Conservation (phyloP, 2,329 filamentous ascomycete species). For the Penicillium oxalicum region DNA sequence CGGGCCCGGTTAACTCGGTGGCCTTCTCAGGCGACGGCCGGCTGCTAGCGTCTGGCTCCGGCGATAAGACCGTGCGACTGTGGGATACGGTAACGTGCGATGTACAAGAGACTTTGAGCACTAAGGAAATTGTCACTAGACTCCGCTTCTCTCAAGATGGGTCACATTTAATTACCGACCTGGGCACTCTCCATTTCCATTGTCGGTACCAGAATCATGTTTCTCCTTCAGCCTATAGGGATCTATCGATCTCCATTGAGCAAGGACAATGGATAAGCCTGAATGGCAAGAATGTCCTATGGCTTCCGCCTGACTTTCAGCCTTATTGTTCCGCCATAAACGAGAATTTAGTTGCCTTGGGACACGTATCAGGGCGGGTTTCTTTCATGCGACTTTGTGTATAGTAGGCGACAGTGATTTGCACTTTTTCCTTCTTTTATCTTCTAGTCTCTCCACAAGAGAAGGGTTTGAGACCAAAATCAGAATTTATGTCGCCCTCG, state of each 20-base stretch:
- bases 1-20: background rate
- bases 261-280: slow-evolving; percentile 10
- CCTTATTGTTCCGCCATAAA: slow-evolving; percentile 8
- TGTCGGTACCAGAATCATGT: slow-evolving; percentile 1
- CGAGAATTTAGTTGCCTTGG: slow-evolving; percentile 7
- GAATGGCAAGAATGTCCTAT: slow-evolving; percentile 10
- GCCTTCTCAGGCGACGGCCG: slow-evolving; percentile 4
- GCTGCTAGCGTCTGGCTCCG: background rate
- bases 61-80: background rate
- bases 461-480: background rate
- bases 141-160: background rate
- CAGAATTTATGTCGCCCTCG: background rate
- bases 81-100: slow-evolving; percentile 2
- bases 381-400: slow-evolving; percentile 8
- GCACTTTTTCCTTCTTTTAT: background rate
- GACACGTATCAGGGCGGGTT: slow-evolving; percentile 10
- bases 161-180: background rate
- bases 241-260: background rate
- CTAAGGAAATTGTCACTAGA: background rate
- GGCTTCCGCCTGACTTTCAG: slow-evolving; percentile 14
- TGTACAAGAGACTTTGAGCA: background rate
- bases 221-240: slow-evolving; percentile 1
- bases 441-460: background rate
- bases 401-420: slow-evolving; percentile 1
- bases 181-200: background rate